phyloP scores from a whole-genome alignment of 2,329 filamentous ascomycete species.

The Aspergillus sp. region DNA sequence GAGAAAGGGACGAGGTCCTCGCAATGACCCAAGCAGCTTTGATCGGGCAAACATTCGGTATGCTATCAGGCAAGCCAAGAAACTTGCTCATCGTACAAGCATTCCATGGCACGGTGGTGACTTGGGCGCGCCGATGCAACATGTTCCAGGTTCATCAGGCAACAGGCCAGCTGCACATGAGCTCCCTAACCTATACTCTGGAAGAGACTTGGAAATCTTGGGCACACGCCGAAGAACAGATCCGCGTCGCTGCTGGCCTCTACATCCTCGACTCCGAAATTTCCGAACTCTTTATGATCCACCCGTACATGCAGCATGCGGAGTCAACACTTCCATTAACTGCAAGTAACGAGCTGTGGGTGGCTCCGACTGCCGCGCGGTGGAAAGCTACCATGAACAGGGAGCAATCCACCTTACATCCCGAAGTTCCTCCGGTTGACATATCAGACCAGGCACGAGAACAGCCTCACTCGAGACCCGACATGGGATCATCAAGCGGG shows the following conservation, averaged over 20 bases:
- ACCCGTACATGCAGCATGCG: no score
- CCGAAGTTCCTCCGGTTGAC: no score
- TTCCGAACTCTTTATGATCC: no score
- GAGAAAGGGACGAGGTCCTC: conserved; percentile 11
- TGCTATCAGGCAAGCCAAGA: conserved; percentile 19
- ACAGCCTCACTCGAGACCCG: no score
- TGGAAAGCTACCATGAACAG: no score
- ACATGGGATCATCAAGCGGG: no score
- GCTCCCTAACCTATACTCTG: conserved; percentile 6
- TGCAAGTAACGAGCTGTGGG: no score
- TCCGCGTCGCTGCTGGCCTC: no score
- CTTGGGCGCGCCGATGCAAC: conserved; percentile 7
- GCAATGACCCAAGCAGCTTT: conserved; percentile 21
- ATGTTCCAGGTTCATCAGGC: conserved; percentile 1
- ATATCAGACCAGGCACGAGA: no score
- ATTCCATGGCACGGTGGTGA: conserved; percentile 21
- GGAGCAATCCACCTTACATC: no score
- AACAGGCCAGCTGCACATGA: conserved; percentile 4
- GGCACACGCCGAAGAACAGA: conserved; percentile 17
- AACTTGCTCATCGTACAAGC: conserved; percentile 18
- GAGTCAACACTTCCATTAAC: no score
- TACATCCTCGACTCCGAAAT: neutral
- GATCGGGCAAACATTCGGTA: conserved; percentile 23
- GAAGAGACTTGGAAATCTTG: conserved; percentile 17
- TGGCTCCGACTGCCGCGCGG: no score